Percentiles rank a stretch among this genome's conserved stretches.
phyloP scores from a whole-genome alignment of 768 basidiomycete species.

The Myochromella boudieri region DNA sequence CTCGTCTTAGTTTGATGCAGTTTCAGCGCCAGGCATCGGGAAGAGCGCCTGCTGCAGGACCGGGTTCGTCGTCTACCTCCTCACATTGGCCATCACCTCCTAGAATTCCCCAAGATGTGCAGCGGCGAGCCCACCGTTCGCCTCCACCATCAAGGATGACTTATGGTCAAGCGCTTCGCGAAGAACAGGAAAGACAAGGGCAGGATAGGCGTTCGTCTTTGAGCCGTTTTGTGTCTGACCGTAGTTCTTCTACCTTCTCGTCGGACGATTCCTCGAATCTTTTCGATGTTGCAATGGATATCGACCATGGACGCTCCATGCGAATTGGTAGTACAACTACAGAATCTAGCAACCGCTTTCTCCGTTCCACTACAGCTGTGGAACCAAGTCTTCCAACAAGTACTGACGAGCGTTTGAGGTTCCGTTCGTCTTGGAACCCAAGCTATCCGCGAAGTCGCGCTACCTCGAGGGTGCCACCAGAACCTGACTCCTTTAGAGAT shows the following conservation, averaged over 20 bases:
- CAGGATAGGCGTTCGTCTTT: too few species aligned
- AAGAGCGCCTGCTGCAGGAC: neutral
- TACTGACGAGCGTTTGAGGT: too few species aligned
- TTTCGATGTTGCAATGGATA: neutral
- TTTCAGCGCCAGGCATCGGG: constrained; percentile 8
- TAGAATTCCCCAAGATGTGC: neutral
- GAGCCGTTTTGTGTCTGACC: too few species aligned
- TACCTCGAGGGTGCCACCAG: too few species aligned
- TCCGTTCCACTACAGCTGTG: too few species aligned
- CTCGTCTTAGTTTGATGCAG: constrained; percentile 33
- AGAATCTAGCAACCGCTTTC: neutral
- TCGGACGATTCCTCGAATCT: neutral
- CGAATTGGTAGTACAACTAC: constrained; percentile 23
- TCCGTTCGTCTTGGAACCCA: neutral
- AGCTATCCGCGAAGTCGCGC: neutral
- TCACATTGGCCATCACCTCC: neutral
- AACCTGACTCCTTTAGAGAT: neutral
- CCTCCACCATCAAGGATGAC: neutral
- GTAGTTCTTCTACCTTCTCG: neutral
- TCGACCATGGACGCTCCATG: constrained; percentile 28
- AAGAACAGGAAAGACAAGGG: neutral
- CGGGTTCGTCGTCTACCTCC: neutral
- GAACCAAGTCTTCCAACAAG: too few species aligned
- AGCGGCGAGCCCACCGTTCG: neutral
- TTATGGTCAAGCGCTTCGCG: neutral